Percentiles rank a stretch among this genome's conserved stretches.
Conservation (phyloP, 208 protist genomes). For the Jaenimonas drosophilae region DNA sequence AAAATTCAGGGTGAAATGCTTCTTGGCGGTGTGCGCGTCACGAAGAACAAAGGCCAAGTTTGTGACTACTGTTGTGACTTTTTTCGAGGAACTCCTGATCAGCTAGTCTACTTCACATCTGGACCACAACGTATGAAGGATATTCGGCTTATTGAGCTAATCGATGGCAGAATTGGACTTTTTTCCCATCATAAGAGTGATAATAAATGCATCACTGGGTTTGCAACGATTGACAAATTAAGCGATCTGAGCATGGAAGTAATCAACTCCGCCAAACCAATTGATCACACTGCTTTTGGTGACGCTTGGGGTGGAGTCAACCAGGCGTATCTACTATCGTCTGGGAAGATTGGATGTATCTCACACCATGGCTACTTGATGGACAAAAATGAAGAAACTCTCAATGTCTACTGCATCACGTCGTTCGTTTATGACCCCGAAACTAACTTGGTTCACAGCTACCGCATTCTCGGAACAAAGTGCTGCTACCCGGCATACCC, state of each 20-base stretch:
- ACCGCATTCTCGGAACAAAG: constrained; percentile 13
- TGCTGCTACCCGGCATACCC: constrained; percentile 3
- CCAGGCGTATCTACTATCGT: constrained; percentile 37
- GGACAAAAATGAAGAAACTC: constrained; percentile 8
- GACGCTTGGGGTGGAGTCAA: constrained; percentile 52
- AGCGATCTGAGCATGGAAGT: constrained; percentile 31
- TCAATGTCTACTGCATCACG: constrained; percentile 55
- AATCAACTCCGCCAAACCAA: constrained; percentile 32
- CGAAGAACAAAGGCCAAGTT: constrained; percentile 30
- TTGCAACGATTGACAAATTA: constrained; percentile 27
- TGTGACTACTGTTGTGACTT: constrained; percentile 45
- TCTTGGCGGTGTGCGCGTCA: constrained; percentile 40
- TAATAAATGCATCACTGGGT: constrained; percentile 35
- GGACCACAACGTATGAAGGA: constrained; percentile 51
- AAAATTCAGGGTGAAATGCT: constrained; percentile 36
- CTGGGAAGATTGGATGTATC: constrained; percentile 46
- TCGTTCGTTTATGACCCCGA: constrained; percentile 44
- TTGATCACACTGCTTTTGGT: constrained; percentile 52
- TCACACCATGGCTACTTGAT: constrained; percentile 52
- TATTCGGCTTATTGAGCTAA: constrained; percentile 33
- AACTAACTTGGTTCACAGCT: constrained; percentile 37
- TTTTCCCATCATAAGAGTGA: constrained; percentile 45
- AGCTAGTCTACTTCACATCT: constrained; percentile 43
- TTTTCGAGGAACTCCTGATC: constrained; percentile 19
- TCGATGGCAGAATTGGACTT: constrained; percentile 32